These are phyloP conservation scores for Globisporangium viniferum DNA, from an alignment of 352 stramenopile genomes.

Conservation along the genomic window DNA sequence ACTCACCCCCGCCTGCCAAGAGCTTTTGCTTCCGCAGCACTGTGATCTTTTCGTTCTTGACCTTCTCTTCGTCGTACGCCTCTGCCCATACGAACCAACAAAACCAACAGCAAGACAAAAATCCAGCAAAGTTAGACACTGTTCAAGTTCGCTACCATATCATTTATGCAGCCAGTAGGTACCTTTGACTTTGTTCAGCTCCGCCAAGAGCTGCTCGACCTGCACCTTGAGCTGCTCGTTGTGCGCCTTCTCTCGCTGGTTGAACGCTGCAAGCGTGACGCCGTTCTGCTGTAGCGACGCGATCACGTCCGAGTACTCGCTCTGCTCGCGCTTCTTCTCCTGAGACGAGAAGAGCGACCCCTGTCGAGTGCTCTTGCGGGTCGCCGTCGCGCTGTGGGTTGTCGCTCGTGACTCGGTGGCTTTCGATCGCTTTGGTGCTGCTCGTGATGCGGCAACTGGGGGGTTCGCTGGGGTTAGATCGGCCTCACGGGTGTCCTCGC, in stretches of 20 bases:
- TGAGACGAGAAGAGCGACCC: slow-evolving; percentile 24
- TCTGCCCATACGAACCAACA: slow-evolving; percentile 22
- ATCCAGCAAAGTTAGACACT: not conserved
- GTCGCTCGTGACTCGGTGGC: not conserved
- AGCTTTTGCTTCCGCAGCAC: slow-evolving; percentile 25
- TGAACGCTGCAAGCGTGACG: slow-evolving; percentile 32
- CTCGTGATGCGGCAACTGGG: not conserved
- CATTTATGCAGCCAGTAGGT: not conserved
- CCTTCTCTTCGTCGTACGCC: slow-evolving; percentile 38
- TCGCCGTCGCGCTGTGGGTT: not conserved
- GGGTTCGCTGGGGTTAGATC: not conserved
- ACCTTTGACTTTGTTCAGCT: slow-evolving; percentile 37
- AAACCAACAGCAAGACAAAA: not conserved
- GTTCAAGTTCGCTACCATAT: not conserved
- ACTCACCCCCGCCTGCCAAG: slow-evolving; percentile 10
- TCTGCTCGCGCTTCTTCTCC: slow-evolving; percentile 22
- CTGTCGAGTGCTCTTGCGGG: slow-evolving; percentile 6
- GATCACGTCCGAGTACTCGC: slow-evolving; percentile 29
- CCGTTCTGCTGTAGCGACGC: slow-evolving; percentile 49
- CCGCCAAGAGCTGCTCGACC: slow-evolving; percentile 26
- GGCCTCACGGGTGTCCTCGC: slow-evolving; percentile 8
- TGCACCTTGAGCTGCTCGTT: slow-evolving; percentile 38
- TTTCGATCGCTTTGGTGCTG: not conserved
- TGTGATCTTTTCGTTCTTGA: slow-evolving; percentile 44
- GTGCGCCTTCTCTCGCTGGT: slow-evolving; percentile 46